phyloP scores from a whole-genome alignment of 1,284 basidiomycete species.

The Polyporus tsugae region DNA sequence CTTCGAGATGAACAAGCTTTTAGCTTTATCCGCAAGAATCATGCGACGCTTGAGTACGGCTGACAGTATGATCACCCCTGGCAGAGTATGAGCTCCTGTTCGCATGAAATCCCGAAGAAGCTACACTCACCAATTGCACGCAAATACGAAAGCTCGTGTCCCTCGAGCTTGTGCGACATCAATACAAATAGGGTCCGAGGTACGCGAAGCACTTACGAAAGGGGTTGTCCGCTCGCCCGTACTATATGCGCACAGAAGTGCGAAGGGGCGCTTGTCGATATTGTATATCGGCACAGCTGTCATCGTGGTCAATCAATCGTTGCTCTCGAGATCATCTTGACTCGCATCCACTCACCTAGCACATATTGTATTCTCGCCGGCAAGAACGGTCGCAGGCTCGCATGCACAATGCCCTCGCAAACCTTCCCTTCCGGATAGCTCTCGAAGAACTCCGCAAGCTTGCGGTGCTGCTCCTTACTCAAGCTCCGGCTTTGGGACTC shows the following conservation, averaged over 20 bases:
- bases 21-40: constrained; percentile 94
- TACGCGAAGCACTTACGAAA: constrained; percentile 61
- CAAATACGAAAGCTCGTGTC: constrained; percentile 92
- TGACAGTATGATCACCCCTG: constrained; percentile 92
- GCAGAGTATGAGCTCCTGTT: neutral
- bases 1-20: constrained; percentile 92
- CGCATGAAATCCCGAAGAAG: constrained; percentile 1
- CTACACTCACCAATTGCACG: constrained; percentile 75
- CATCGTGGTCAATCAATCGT: constrained; percentile 7
- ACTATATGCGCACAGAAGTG: constrained; percentile 91
- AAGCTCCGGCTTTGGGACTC: constrained; percentile 57
- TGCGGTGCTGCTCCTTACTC: constrained; percentile 73
- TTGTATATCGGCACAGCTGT: constrained; percentile 92
- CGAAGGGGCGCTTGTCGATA: constrained; percentile 93
- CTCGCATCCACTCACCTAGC: constrained; percentile 62
- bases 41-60: constrained; percentile 93
- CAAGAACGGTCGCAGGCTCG: constrained; percentile 80
- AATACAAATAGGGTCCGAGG: constrained; percentile 15
- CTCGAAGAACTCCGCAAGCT: constrained; percentile 78
- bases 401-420: constrained; percentile 84
- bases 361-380: constrained; percentile 86
- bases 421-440: constrained; percentile 86
- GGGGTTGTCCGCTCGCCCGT: constrained; percentile 82
- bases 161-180: constrained; percentile 69
- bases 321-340: neutral